Base-by-base conservation (phyloP, 108 stramenopile species). In the Pseudonitzschia delicatissima region DNA sequence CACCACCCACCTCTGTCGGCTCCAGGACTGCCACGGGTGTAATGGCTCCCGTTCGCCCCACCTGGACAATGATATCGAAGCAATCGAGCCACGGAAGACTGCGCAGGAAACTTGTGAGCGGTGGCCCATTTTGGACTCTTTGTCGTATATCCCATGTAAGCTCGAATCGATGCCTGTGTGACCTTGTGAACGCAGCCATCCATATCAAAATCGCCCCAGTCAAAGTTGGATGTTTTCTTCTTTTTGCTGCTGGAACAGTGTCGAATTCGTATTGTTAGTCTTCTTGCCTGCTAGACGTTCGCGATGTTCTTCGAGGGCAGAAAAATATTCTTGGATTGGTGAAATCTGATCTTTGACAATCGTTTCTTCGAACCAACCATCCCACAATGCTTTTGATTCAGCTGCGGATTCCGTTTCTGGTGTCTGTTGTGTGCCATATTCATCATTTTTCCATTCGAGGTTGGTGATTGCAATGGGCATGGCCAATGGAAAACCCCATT, bases 161-260 rank as follows among this genome's bases (percentile, higher is more conserved):
- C 48, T 65, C 86, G 74, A 57, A 85, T 40, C 1, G 31, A 42
- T 6, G 72, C 49, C 9, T 80, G 57, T 36, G 87, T 75, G 0
- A 96, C 83, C 76, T 97, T 97, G 78, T 94, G 95, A 9, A 97
- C 97, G 32, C 87, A 93, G 4, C 96, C 96, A 81, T 98, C 96
- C 60, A 95, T 81, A 39, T 93, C 87, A 64, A 82, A 95, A 12
- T 80, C 87, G 51, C 76, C 78, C 71, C 71, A 83, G 17, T 65
- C 33, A 28, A 84, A 75, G 7, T 70, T 64, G 32, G 45, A 49
- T 28, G 21, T 64, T 39, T 53, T 21, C 48, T 37, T 60, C 34
- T 45, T 45, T 48, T 48, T 18, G 47, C 9, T 48, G 9, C 23
- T 6, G 45, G 45, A 18, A 29, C 5, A 28, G 26, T 33, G 1